A percentile compares a stretch with the other conserved stretches of the same genome.
Evolutionary conservation across 805 yeast genomes (phyloP).

Genomic region (Sugiyamaella floridensis): DNA sequence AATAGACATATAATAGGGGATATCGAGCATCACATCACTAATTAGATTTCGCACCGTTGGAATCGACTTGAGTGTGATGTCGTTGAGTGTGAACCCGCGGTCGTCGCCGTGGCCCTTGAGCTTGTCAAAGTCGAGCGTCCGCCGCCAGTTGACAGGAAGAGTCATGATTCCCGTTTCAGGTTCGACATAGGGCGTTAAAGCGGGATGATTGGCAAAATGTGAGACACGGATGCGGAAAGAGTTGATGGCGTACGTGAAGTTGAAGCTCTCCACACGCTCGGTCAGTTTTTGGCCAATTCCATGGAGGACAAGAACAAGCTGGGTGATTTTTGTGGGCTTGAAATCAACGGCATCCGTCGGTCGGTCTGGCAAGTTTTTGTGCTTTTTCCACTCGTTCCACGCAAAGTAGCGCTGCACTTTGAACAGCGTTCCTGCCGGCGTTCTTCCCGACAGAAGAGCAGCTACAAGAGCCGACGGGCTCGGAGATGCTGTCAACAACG

Average conservation of each 20-base stretch:
- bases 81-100: constrained; percentile 36
- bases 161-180: constrained; percentile 23
- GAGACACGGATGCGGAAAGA: constrained; percentile 31
- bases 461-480: constrained; percentile 12
- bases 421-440: constrained; percentile 18
- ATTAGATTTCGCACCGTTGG: constrained; percentile 67
- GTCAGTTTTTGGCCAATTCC: constrained; percentile 93
- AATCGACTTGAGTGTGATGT: constrained; percentile 72
- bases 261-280: constrained; percentile 67
- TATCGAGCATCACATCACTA: constrained; percentile 82
- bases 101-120: constrained; percentile 11
- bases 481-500: constrained; percentile 12
- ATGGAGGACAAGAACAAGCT: constrained; percentile 76
- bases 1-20: constrained; percentile 68
- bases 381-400: constrained; percentile 28
- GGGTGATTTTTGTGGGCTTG: constrained; percentile 39
- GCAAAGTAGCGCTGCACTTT: constrained; percentile 27
- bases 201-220: constrained; percentile 20
- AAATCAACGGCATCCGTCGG: constrained; percentile 23
- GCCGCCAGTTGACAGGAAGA: constrained; percentile 88
- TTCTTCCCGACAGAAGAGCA: constrained; percentile 17
- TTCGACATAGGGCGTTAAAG: constrained; percentile 17
- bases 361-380: constrained; percentile 23
- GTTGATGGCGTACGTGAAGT: constrained; percentile 67
- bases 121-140: constrained; percentile 40